These are phyloP conservation scores for Neodidymelliopsis sp. DNA, from an alignment of 2,329 filamentous ascomycete genomes.

Conservation along the genomic window DNA sequence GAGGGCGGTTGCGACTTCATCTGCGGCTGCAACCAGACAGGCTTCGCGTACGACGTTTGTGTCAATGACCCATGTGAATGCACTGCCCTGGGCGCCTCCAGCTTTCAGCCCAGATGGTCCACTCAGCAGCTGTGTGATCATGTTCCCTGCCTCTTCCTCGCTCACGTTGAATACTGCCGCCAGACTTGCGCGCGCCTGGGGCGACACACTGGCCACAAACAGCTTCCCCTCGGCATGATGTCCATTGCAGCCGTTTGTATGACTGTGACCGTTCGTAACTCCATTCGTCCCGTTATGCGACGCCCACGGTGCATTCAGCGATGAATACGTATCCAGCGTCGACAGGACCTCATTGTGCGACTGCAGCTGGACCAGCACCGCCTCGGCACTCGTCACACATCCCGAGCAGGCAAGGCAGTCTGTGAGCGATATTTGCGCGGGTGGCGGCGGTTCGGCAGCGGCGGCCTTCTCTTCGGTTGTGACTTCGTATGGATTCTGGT, in stretches of 20 bases:
- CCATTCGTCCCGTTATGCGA: slow-evolving; percentile 38
- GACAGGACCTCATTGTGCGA: slow-evolving; percentile 90
- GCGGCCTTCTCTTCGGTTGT: slow-evolving; percentile 84
- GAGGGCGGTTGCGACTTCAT: slow-evolving; percentile 54
- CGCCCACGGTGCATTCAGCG: slow-evolving; percentile 50
- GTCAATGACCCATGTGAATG: slow-evolving; percentile 89
- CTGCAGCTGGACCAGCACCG: slow-evolving; percentile 93
- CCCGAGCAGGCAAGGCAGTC: slow-evolving; percentile 98
- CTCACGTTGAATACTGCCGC: slow-evolving; percentile 82
- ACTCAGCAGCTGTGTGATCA: slow-evolving; percentile 82
- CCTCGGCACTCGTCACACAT: slow-evolving; percentile 96
- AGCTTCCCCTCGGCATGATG: slow-evolving; percentile 66
- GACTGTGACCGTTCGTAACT: slow-evolving; percentile 14
- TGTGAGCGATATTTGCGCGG: slow-evolving; percentile 92
- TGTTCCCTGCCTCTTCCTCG: slow-evolving; percentile 75
- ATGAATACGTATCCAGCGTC: slow-evolving; percentile 72
- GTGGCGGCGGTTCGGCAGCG: slow-evolving; percentile 64
- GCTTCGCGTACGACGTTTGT: slow-evolving; percentile 85
- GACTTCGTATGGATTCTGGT: slow-evolving; percentile 76
- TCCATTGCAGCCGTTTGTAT: slow-evolving; percentile 24
- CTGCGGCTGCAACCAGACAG: slow-evolving; percentile 70
- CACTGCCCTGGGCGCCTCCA: slow-evolving; percentile 75
- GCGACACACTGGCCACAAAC: slow-evolving; percentile 91
- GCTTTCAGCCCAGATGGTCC: slow-evolving; percentile 72
- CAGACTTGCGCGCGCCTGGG: slow-evolving; percentile 87